Percentiles rank a stretch among this genome's conserved stretches.
Conservation (phyloP, 208 protist genomes). For the Trypanosoma lewisi region DNA sequence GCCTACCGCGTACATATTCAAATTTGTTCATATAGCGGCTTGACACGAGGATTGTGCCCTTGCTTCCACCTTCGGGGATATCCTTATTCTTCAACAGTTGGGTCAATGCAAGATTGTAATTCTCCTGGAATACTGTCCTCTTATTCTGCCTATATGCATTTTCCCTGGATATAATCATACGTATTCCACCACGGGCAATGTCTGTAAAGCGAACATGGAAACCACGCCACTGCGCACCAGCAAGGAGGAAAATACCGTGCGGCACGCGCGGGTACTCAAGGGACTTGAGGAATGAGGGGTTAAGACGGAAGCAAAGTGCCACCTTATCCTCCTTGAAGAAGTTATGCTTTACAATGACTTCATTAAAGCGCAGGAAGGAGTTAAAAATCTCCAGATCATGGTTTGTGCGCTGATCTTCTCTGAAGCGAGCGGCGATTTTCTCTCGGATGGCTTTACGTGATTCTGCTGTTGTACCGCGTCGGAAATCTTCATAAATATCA, state of each 20-base stretch:
- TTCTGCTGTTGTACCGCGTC: slow-evolving; percentile 55
- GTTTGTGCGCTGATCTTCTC: slow-evolving; percentile 59
- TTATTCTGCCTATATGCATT: slow-evolving; percentile 89
- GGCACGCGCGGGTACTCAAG: slow-evolving; percentile 83
- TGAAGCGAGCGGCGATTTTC: slow-evolving; percentile 68
- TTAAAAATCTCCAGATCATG: slow-evolving; percentile 85
- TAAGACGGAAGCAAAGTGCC: slow-evolving; percentile 90
- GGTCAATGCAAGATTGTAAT: slow-evolving; percentile 96
- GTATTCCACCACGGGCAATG: slow-evolving; percentile 94
- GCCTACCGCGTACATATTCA: slow-evolving; percentile 58
- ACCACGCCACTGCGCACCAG: slow-evolving; percentile 92
- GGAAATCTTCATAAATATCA: slow-evolving; percentile 90
- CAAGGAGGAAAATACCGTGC: slow-evolving; percentile 92
- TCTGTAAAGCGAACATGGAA: slow-evolving; percentile 97
- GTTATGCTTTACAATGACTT: slow-evolving; percentile 93
- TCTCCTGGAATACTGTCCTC: slow-evolving; percentile 93
- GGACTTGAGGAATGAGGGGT: slow-evolving; percentile 74
- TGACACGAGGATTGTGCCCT: slow-evolving; percentile 92
- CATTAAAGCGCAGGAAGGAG: slow-evolving; percentile 91
- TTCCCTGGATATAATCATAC: slow-evolving; percentile 93
- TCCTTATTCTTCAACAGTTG: slow-evolving; percentile 97
- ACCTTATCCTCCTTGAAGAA: slow-evolving; percentile 94
- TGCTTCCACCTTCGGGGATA: slow-evolving; percentile 96
- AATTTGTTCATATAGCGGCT: slow-evolving; percentile 74
- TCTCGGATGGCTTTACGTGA: slow-evolving; percentile 48